Evolutionary conservation across 2,329 filamentous ascomycete genomes (phyloP).

Genomic region (Fusarium setosum): DNA sequence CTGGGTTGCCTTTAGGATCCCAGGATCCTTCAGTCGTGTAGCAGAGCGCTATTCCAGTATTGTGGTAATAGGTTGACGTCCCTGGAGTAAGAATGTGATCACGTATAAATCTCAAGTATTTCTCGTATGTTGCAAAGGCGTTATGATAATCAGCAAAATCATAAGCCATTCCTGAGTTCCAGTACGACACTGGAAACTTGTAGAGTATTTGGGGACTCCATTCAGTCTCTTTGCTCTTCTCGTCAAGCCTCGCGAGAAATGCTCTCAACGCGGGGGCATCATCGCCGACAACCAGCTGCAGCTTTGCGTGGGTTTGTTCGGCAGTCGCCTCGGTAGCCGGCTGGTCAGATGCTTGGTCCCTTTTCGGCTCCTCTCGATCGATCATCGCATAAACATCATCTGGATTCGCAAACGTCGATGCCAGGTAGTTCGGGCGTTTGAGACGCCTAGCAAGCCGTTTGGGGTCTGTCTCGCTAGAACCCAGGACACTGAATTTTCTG

Average conservation of each 20-base stretch:
- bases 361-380: slow-evolving; percentile 4
- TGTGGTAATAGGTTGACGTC: slow-evolving; percentile 14
- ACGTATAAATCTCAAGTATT: slow-evolving; percentile 35
- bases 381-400: slow-evolving; percentile 41
- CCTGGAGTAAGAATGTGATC: slow-evolving; percentile 20
- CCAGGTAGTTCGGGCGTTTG: slow-evolving; percentile 46
- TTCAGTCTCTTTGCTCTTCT: background rate
- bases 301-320: background rate
- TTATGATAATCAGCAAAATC: slow-evolving; percentile 34
- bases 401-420: slow-evolving; percentile 50
- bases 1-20: slow-evolving; percentile 40
- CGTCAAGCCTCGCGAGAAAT: slow-evolving; percentile 18
- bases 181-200: slow-evolving; percentile 55
- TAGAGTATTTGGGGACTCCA: slow-evolving; percentile 48
- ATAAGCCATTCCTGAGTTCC: slow-evolving; percentile 39
- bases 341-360: background rate
- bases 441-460: slow-evolving; percentile 40
- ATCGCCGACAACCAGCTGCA: slow-evolving; percentile 13
- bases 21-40: slow-evolving; percentile 58
- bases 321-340: background rate
- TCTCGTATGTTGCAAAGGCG: slow-evolving; percentile 32
- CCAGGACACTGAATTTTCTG: slow-evolving; percentile 67
- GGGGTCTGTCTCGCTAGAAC: slow-evolving; percentile 50
- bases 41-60: slow-evolving; percentile 56
- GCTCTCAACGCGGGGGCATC: slow-evolving; percentile 9